phyloP scores from a whole-genome alignment of 345 rosid species.

The Sonneratia caseolaris region DNA sequence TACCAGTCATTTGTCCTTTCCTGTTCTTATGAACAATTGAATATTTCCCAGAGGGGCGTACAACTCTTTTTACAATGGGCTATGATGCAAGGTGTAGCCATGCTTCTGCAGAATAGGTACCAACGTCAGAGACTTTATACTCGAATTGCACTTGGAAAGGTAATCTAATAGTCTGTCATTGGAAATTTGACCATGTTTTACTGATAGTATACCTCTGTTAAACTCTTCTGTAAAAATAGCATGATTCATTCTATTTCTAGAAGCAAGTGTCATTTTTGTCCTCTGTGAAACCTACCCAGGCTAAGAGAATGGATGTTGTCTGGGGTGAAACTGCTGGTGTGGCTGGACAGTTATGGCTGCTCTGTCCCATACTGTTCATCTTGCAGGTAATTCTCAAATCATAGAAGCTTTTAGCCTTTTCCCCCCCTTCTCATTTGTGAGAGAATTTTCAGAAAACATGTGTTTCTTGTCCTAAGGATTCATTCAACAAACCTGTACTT shows the following conservation, averaged over 20 bases:
- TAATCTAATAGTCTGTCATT: conserved; percentile 7
- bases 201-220: too few species aligned
- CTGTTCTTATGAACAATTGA: too few species aligned
- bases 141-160: conserved; percentile 97
- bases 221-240: neutral
- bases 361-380: conserved; percentile 86
- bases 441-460: neutral
- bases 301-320: conserved; percentile 99
- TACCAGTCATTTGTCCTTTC: too few species aligned
- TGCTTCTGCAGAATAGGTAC: conserved; percentile 97
- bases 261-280: conserved; percentile 2
- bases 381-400: conserved; percentile 55
- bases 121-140: conserved; percentile 98
- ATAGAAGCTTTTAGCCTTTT: neutral
- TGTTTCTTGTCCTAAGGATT: neutral
- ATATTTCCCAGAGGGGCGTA: conserved; percentile 41
- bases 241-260: neutral
- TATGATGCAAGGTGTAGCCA: conserved; percentile 97
- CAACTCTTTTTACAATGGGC: conserved; percentile 99
- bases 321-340: conserved; percentile 99
- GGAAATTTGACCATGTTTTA: too few species aligned
- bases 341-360: conserved; percentile 84
- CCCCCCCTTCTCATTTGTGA: neutral
- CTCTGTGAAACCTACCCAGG: conserved; percentile 31
- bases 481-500: neutral